These are phyloP conservation scores for Sarocladium brachiariae DNA, from an alignment of 2,329 filamentous ascomycete species.

Conservation along the genomic window DNA sequence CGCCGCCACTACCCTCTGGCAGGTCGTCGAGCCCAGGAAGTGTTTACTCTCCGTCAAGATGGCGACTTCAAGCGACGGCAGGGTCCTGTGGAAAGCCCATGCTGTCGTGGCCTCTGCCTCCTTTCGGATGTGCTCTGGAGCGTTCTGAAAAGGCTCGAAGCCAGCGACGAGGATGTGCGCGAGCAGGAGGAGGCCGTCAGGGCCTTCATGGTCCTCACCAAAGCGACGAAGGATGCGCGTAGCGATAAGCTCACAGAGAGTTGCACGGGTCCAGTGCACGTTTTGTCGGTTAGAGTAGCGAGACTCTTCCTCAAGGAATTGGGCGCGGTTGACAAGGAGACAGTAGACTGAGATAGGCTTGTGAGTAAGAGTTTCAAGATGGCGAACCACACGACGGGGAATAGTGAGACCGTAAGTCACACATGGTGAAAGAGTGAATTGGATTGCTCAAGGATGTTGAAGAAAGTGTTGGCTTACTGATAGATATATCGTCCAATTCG, in stretches of 20 bases:
- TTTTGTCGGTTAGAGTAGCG: conserved; percentile 73
- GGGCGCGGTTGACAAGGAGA: conserved; percentile 71
- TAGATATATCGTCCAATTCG: conserved; percentile 70
- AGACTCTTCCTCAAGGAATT: conserved; percentile 72
- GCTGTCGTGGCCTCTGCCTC: conserved; percentile 45
- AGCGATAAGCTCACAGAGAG: conserved; percentile 74
- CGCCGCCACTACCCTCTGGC: conserved; percentile 73
- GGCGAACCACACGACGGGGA: too few species aligned
- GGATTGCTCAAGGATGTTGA: too few species aligned
- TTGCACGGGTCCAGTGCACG: conserved; percentile 70
- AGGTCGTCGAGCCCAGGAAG: conserved; percentile 70
- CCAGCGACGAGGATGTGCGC: conserved; percentile 76
- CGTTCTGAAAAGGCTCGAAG: conserved; percentile 81
- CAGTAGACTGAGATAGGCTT: conserved; percentile 60
- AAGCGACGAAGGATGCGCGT: conserved; percentile 71
- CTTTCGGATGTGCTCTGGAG: conserved; percentile 57
- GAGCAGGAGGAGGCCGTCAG: conserved; percentile 63
- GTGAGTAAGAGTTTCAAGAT: conserved; percentile 3
- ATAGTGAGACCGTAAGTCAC: too few species aligned
- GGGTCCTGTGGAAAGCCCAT: conserved; percentile 47
- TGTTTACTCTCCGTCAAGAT: conserved; percentile 77
- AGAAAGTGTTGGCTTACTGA: conserved; percentile 40
- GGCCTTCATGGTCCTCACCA: conserved; percentile 68
- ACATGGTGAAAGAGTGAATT: too few species aligned
- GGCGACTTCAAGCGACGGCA: conserved; percentile 75